Base-by-base conservation (phyloP, 78 protist species). In the Guillardia theta region DNA sequence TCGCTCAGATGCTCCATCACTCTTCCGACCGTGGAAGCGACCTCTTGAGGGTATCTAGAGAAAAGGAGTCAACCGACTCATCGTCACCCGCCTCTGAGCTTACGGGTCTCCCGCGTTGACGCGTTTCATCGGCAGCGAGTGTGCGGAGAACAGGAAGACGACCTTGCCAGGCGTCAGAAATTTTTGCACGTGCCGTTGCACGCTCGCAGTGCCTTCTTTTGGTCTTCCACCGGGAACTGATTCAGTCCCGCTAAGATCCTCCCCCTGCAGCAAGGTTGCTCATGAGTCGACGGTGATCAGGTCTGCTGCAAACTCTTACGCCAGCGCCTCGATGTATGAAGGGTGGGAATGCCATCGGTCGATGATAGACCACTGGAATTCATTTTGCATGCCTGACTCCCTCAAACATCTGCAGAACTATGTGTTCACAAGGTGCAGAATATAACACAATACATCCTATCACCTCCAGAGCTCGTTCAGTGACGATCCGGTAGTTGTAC, bases 61-160 rank as follows among this genome's bases (percentile, higher is more conserved):
- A 50, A 15, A 50, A 10, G 30, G 58, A 50, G 10, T 10, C 58
- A 15, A 50, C 30, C 30, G 58, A 19, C 30, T 6, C 6, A 50
- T 19, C 10, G 15, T 10, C 58, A 50, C 58, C 58, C 58, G 15
- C 22, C 95, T 96, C 9, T 83, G 70, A 6, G 70, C 39, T 43
- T 97, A 97, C 37, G 96, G 95, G 43, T 97, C 98, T 64, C 98
- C 98, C 22, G 96, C 62, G 30, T 97, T 94, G 48, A 97, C 97
- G 37, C 96, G 96, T 18, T 22, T 15, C 97, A 97, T 87, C 5
- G 98, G 98, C 92, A 97, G 95, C 15, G 98, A 97, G 93, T 97
- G 98, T 15, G 98, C 98, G 44, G 97, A 93, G 80, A 97, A 97
- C 9, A 97, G 96, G 6, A 97, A 0, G 24, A 93, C 94, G 21